Evolutionary conservation across 192 early-diverging fungal species (phyloP).

Genomic region (Podila horticola): DNA sequence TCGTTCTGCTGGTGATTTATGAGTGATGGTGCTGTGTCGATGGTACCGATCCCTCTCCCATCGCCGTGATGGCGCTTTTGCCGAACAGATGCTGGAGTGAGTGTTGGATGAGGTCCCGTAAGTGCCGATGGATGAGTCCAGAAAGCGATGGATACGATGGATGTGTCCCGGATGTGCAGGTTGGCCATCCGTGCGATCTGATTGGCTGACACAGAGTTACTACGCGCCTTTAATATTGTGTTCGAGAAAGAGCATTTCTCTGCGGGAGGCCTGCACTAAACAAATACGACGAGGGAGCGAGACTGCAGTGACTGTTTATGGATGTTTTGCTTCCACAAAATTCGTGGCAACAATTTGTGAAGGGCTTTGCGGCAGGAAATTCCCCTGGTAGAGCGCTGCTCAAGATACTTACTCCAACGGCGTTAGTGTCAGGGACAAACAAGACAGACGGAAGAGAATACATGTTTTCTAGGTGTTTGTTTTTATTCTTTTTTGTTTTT

Average conservation of each 20-base stretch:
- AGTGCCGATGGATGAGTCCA: constrained; percentile 28
- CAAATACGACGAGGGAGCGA: constrained; percentile 2
- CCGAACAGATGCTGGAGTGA: neutral
- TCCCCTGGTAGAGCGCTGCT: no score
- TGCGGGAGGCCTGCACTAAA: neutral
- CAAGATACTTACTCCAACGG: no score
- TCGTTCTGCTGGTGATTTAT: no score
- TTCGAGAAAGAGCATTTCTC: constrained; percentile 3
- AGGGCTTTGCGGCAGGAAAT: no score
- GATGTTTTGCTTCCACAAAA: no score
- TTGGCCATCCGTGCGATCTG: constrained; percentile 13
- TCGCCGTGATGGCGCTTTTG: neutral
- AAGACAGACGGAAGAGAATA: no score
- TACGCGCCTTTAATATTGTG: constrained; percentile 3
- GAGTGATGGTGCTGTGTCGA: no score
- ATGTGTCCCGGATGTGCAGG: constrained; percentile 7
- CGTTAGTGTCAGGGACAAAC: no score
- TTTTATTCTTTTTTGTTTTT: constrained; percentile 4
- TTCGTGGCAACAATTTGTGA: no score
- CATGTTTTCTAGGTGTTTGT: neutral
- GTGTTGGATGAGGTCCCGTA: neutral
- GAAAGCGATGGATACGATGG: constrained; percentile 3
- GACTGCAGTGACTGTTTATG: neutral
- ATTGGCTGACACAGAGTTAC: constrained; percentile 30
- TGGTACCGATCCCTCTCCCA: no score